Base-by-base conservation (phyloP, 73 alveolate genomes). In the Stentor roeselii region DNA sequence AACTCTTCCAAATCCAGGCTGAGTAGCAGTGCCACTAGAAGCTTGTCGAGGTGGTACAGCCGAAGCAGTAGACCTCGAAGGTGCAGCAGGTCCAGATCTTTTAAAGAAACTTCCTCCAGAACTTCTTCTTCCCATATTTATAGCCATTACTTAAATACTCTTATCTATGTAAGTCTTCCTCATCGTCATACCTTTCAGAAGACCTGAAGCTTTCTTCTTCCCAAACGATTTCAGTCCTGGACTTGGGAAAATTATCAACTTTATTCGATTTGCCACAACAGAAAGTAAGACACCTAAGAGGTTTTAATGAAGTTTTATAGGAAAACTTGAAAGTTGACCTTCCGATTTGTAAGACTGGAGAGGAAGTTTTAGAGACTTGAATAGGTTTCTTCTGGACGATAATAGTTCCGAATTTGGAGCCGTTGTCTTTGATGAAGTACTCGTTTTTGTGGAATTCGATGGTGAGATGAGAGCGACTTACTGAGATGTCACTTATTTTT, bases 401-500 rank as follows among this genome's bases (percentile, higher is more conserved):
- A 21, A 50, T 11, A 50, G 67, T 6, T 50, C 21, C 30, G 67
- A 50, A 50, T 11, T 50, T 50, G 67, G 67, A 21, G 6, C 21
- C 21, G 6, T 50, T 6, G 21, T 50, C 6, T 50, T 50, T 11
- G 67, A 21, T 50, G 6, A 50, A 11, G 67, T 6, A 50, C 30
- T 50, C 21, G 67, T 86, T 89, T 37, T 91, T 85, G 39, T 76
- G 89, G 0, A 90, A 37, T 39, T 86, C 83, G 0, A 94, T 39
- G 34, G 58, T 59, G 36, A 94, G 89, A 88, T 94, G 98, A 39
- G 84, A 78, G 77, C 98, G 83, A 61, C 96, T 89, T 4, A 94
- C 97, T 41, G 95, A 85, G 15, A 92, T 92, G 92, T 94, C 98
- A 60, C 90, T 92, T 60, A 94, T 88, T 82, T 92, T 87, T 3